Conservation (phyloP, 2,329 filamentous ascomycete species). For the Thielaviopsis euricoi region DNA sequence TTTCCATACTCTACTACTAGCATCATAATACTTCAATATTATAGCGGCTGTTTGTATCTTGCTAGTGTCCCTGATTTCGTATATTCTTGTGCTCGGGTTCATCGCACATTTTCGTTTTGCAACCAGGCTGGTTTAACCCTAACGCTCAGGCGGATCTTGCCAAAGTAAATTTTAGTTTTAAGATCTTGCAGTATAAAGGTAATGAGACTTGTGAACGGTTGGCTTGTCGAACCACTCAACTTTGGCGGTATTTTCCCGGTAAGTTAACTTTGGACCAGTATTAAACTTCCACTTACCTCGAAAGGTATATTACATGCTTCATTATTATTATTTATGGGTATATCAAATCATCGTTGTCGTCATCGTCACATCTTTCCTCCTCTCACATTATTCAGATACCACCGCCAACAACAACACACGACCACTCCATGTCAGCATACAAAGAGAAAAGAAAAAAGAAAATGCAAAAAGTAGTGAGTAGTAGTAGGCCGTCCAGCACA, state of each 20-base stretch:
- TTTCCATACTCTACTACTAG: neutral
- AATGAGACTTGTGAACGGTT: conserved; percentile 43
- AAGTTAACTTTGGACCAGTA: conserved; percentile 15
- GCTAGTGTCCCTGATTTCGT: conserved; percentile 86
- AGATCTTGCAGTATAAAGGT: too few species aligned
- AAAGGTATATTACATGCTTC: neutral
- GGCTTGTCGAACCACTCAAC: conserved; percentile 45
- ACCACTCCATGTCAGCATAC: neutral
- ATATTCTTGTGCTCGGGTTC: conserved; percentile 54
- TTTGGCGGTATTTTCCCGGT: conserved; percentile 30
- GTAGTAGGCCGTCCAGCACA: neutral
- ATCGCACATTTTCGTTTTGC: conserved; percentile 52
- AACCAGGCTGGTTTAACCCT: too few species aligned
- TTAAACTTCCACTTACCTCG: neutral
- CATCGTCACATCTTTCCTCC: neutral
- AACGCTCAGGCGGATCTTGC: too few species aligned
- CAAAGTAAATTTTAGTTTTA: too few species aligned
- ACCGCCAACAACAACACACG: neutral
- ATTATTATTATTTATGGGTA: conserved; percentile 4
- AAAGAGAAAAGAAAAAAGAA: neutral
- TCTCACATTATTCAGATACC: neutral
- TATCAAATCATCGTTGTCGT: neutral
- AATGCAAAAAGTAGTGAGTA: neutral
- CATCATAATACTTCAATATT: neutral
- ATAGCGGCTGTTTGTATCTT: conserved; percentile 35